phyloP scores from a whole-genome alignment of 1,139 yeast species.

The Geotrichum phurueaensis region DNA sequence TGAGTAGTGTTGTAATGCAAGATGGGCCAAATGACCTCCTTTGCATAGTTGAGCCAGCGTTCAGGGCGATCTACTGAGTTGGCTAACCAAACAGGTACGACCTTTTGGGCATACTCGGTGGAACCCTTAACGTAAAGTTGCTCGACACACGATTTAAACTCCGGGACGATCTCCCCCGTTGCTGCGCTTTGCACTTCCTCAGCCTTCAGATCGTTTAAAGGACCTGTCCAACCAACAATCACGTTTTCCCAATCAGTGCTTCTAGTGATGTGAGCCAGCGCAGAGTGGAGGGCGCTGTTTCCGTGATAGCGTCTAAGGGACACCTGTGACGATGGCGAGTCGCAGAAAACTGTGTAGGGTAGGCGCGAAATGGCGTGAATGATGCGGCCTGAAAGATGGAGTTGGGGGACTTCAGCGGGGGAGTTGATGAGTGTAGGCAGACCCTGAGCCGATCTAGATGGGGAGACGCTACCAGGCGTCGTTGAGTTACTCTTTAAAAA shows the following conservation, averaged over 20 bases:
- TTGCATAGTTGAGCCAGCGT: conserved; percentile 85
- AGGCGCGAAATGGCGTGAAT: conserved; percentile 62
- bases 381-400: conserved; percentile 54
- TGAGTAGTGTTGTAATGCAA: conserved; percentile 81
- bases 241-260: conserved; percentile 57
- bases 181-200: conserved; percentile 18
- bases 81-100: conserved; percentile 82
- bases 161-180: conserved; percentile 1
- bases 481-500: not conserved
- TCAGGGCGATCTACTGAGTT: conserved; percentile 54
- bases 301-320: conserved; percentile 65
- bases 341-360: conserved; percentile 49
- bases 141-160: not conserved
- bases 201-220: conserved; percentile 13
- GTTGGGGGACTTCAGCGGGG: not conserved
- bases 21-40: conserved; percentile 85
- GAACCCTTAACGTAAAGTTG: conserved; percentile 10
- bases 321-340: conserved; percentile 10
- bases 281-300: conserved; percentile 74
- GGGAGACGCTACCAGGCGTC: not conserved
- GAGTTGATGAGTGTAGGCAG: conserved; percentile 1
- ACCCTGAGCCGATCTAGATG: not conserved
- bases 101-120: conserved; percentile 42
- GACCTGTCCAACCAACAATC: conserved; percentile 21
- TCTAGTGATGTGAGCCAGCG: conserved; percentile 55